Conservation (phyloP, 768 basidiomycete species). For the Sporobolomyces pararoseus region DNA sequence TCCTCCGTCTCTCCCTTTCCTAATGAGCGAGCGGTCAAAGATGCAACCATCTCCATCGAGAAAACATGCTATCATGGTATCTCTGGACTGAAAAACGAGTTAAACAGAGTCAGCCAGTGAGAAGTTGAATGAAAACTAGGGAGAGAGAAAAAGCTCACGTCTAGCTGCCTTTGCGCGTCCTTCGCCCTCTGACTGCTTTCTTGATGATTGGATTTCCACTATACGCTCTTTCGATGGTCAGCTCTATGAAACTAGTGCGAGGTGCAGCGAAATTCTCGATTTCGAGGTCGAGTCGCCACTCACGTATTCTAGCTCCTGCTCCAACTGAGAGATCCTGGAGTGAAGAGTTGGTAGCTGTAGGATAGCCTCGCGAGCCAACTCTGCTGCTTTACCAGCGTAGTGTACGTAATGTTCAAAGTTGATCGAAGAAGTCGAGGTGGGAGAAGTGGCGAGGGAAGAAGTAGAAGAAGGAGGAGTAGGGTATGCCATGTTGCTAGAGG, state of each 20-base stretch:
- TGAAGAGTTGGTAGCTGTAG: neutral
- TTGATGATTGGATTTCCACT: slow-evolving; percentile 24
- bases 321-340: neutral
- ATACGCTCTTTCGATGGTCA: neutral
- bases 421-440: neutral
- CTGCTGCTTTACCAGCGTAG: slow-evolving; percentile 17
- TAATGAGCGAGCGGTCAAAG: slow-evolving; percentile 26
- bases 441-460: neutral
- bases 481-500: neutral
- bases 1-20: slow-evolving; percentile 32
- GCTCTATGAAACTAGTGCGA: too few relatives aligned
- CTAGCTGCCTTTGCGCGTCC: slow-evolving; percentile 27
- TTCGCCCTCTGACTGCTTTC: neutral
- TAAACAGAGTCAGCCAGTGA: neutral
- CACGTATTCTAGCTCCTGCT: slow-evolving; percentile 13
- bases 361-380: slow-evolving; percentile 21
- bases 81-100: neutral
- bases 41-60: slow-evolving; percentile 41
- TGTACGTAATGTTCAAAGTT: slow-evolving; percentile 15
- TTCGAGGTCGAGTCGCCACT: neutral
- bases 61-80: slow-evolving; percentile 22
- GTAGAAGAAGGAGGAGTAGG: slow-evolving; percentile 4
- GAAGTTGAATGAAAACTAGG: neutral
- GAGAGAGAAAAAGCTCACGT: slow-evolving; percentile 20
- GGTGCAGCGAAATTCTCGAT: too few relatives aligned